Conservation (phyloP, 352 stramenopile genomes). For the Pythium biforme region DNA sequence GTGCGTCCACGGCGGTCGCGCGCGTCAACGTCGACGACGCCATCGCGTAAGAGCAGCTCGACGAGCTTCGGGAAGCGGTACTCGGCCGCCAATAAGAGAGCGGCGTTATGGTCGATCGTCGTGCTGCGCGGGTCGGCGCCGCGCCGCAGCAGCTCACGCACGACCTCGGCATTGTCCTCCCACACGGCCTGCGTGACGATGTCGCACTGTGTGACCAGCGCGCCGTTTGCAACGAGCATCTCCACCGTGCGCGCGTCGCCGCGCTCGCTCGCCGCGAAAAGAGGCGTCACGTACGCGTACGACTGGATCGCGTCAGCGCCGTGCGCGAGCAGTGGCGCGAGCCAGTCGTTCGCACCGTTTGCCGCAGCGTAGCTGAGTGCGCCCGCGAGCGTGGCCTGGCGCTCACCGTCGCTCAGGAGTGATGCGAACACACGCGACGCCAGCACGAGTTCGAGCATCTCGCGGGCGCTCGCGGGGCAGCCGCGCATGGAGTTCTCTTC, state of each 20-base stretch:
- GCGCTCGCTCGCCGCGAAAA: not conserved
- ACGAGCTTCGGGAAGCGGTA: not conserved
- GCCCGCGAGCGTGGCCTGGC: not conserved
- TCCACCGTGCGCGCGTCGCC: not conserved
- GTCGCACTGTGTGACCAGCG: not conserved
- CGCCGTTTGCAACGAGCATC: not conserved
- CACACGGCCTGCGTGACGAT: constrained; percentile 1
- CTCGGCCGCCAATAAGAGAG: not conserved
- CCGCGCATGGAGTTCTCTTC: too few relatives aligned
- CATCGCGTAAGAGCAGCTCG: not conserved
- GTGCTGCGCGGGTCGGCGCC: not conserved
- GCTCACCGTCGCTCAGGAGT: not conserved
- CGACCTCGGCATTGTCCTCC: not conserved
- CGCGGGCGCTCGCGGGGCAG: not conserved
- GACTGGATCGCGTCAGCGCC: constrained; percentile 4
- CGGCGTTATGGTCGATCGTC: not conserved
- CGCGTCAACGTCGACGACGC: constrained; percentile 5
- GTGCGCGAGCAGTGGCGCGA: constrained; percentile 4
- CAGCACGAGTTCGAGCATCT: constrained; percentile 10
- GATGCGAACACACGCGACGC: not conserved
- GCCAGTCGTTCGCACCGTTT: not conserved
- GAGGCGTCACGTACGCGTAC: constrained; percentile 5
- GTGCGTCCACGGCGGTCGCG: not conserved
- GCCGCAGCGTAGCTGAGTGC: not conserved
- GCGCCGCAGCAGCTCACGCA: constrained; percentile 1